A percentile compares a stretch with the other conserved stretches of the same genome.
phyloP scores from a whole-genome alignment of 2,329 filamentous ascomycete species.

The Diaporthe citriasiana region DNA sequence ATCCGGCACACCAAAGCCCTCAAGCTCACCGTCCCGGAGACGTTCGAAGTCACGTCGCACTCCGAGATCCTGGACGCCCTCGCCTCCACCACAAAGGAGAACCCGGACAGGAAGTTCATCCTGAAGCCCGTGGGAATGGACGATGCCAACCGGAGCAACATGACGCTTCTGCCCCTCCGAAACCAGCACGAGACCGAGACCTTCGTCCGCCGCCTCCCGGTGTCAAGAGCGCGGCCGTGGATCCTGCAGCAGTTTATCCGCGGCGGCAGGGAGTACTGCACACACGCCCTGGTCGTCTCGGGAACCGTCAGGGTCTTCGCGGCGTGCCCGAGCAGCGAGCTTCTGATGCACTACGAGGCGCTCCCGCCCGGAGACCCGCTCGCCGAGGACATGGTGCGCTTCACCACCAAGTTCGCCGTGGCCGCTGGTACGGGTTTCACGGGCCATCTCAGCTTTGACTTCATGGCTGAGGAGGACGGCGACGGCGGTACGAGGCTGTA shows the following conservation, averaged over 20 bases:
- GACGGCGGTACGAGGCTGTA: slow-evolving; percentile 62
- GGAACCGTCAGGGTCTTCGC: slow-evolving; percentile 76
- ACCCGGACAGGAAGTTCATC: slow-evolving; percentile 65
- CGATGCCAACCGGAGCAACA: slow-evolving; percentile 70
- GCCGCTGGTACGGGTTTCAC: slow-evolving; percentile 63
- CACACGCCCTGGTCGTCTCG: slow-evolving; percentile 76
- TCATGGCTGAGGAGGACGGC: slow-evolving; percentile 69
- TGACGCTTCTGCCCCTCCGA: slow-evolving; percentile 74
- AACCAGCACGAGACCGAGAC: slow-evolving; percentile 66
- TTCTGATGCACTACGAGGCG: slow-evolving; percentile 76
- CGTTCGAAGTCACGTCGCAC: slow-evolving; percentile 65
- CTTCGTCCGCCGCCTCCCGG: slow-evolving; percentile 67
- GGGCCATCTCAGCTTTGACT: slow-evolving; percentile 81
- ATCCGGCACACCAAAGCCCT: slow-evolving; percentile 68
- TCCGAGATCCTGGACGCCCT: slow-evolving; percentile 69
- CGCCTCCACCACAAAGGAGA: slow-evolving; percentile 46
- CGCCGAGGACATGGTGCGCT: slow-evolving; percentile 71
- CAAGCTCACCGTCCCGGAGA: slow-evolving; percentile 67
- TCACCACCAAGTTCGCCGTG: slow-evolving; percentile 71
- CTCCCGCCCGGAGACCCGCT: slow-evolving; percentile 69
- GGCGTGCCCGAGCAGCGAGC: slow-evolving; percentile 73
- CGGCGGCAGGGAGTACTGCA: slow-evolving; percentile 76
- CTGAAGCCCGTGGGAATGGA: slow-evolving; percentile 77
- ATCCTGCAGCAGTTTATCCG: slow-evolving; percentile 77
- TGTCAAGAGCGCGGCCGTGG: slow-evolving; percentile 70